Evolutionary conservation across 345 rosid genomes (phyloP), one percentile per base, ranked within the genome.

Genomic region (Aethionema arabicum): DNA sequence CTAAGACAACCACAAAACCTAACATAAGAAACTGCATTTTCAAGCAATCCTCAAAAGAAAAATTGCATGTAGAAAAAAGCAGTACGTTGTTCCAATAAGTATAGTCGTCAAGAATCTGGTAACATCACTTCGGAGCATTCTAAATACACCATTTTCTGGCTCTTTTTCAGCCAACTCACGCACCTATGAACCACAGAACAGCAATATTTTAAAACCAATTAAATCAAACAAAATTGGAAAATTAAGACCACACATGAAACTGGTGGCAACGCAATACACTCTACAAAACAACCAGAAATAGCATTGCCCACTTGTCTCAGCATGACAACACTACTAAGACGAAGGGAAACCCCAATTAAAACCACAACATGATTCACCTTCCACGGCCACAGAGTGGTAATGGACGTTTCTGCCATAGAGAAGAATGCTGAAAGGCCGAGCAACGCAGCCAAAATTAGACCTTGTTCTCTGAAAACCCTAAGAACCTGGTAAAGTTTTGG

Each of bases 51-150:
- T 35, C 40, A 72, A 61, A 38, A 41, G 7, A 38, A 12, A 57
- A 69, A 62, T 38, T 52, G 16, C 53, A 66, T 52, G 76, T 60
- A 64, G 31, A 45, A 64, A 76, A 72, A 72, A 42, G 31, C 32
- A 58, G 56, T 86, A 93, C 97, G 99, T 93, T 67, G 99, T 93
- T 83, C 99, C 99, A 63, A 93, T 93, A 48, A 93, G 97, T 74
- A 93, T 93, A 8, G 99, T 93, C 7, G 99, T 93, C 77, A 93
- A 76, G 80, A 93, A 93, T 73, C 99, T 90, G 58, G 99, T 93
- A 43, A 93, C 96, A 76, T 93, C 99, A 74, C 84, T 90, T 6
- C 92, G 92, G 55, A 93, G 99, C 95, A 87, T 78, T 78, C 79
- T 84, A 83, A 93, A 93, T 68, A 90, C 92, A 62, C 99, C 99